Evolutionary conservation across 2,329 filamentous ascomycete species (phyloP).

Genomic region (Ascochyta viciae-villosae): DNA sequence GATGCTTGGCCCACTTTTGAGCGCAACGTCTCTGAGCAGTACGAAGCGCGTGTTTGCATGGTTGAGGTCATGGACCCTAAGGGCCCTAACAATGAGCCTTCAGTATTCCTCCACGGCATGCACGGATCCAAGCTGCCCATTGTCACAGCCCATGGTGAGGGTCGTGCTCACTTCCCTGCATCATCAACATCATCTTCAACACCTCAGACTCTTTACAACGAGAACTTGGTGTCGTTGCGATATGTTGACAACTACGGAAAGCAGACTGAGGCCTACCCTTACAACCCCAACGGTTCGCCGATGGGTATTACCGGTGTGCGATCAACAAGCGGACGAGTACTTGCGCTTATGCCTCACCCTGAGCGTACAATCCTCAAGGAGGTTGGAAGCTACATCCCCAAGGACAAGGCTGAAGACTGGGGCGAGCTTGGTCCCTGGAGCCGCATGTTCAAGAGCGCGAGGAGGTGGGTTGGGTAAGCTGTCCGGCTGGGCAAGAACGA

Average conservation of each 20-base stretch:
- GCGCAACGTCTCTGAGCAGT: conserved; percentile 84
- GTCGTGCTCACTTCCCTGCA: conserved; percentile 67
- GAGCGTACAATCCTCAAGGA: conserved; percentile 87
- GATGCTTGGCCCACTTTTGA: conserved; percentile 85
- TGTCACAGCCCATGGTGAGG: conserved; percentile 89
- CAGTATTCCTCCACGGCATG: conserved; percentile 94
- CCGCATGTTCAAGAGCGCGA: conserved; percentile 84
- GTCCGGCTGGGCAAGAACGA: background rate
- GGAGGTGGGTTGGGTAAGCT: conserved; percentile 78
- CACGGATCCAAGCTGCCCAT: conserved; percentile 81
- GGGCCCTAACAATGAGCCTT: conserved; percentile 53
- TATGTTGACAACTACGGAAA: conserved; percentile 84
- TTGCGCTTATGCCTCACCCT: conserved; percentile 93
- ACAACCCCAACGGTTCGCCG: conserved; percentile 87
- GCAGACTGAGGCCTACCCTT: conserved; percentile 83
- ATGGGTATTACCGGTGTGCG: conserved; percentile 81
- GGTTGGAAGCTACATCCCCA: conserved; percentile 76
- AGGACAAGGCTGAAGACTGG: conserved; percentile 68
- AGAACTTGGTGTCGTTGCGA: conserved; percentile 76
- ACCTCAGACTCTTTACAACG: conserved; percentile 62
- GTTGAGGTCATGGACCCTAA: conserved; percentile 73
- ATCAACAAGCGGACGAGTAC: conserved; percentile 77
- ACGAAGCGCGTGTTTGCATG: conserved; percentile 88
- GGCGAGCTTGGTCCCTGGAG: conserved; percentile 86
- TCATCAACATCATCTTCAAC: conserved; percentile 51